phyloP scores from a whole-genome alignment of 176 grass and related monocot species.

The Cenchrus fungigraminus region DNA sequence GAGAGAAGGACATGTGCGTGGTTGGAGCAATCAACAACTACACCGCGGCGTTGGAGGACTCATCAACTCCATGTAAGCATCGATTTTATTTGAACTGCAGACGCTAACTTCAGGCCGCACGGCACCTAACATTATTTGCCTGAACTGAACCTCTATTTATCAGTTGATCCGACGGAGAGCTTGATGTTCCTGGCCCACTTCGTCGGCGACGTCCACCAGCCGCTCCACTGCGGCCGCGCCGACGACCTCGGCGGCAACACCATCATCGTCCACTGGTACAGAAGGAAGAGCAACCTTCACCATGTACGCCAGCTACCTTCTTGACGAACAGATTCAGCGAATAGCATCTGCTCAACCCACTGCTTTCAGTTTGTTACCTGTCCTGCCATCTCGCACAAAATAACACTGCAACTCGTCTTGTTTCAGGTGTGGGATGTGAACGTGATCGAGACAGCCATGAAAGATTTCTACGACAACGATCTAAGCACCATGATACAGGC shows the following conservation, averaged over 20 bases:
- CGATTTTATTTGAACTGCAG: neutral
- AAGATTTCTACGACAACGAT: conserved; percentile 71
- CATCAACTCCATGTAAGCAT: conserved; percentile 48
- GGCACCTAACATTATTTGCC: neutral
- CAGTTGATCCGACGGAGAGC: conserved; percentile 55
- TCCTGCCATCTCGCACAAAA: neutral
- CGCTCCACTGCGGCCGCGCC: conserved; percentile 51
- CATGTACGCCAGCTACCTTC: conserved; percentile 24
- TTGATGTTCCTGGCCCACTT: conserved; percentile 77
- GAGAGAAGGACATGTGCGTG: conserved; percentile 62
- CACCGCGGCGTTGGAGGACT: conserved; percentile 50
- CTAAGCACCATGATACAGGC: conserved; percentile 63
- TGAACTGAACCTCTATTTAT: neutral
- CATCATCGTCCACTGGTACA: conserved; percentile 68
- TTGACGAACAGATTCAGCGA: neutral
- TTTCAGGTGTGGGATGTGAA: conserved; percentile 81
- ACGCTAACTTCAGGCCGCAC: neutral
- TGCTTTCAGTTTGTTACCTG: neutral
- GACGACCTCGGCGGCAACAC: conserved; percentile 61
- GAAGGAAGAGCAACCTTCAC: conserved; percentile 68
- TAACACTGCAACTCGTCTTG: neutral
- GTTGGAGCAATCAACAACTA: conserved; percentile 85
- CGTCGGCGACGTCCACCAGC: conserved; percentile 75
- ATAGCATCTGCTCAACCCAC: neutral
- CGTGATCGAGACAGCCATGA: conserved; percentile 85